Evolutionary conservation across 2,329 filamentous ascomycete genomes (phyloP).

Genomic region (Penicillium sp.): DNA sequence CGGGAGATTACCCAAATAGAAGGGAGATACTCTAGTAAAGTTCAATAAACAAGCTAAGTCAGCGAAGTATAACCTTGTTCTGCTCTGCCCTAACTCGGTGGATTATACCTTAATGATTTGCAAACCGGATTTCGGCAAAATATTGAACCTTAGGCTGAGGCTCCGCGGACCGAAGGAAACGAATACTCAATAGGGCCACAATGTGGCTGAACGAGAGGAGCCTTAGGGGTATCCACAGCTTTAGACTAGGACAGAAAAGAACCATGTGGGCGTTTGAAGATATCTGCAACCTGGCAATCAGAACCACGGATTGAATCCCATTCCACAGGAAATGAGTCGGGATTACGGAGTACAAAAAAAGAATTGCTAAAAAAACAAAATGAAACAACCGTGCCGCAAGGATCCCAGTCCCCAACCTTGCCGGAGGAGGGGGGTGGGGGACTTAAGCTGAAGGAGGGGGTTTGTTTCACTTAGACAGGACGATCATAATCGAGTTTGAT

Average conservation of each 20-base stretch:
- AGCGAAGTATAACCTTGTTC: not conserved
- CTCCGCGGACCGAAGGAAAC: not conserved
- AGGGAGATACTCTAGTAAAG: not conserved
- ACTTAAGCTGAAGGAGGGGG: not conserved
- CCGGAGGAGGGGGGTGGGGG: not conserved
- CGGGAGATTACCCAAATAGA: not conserved
- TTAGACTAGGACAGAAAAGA: not conserved
- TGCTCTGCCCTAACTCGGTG: not conserved
- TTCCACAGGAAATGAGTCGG: not conserved
- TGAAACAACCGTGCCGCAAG: not conserved
- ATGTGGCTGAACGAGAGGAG: not conserved
- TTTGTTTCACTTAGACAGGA: conserved; percentile 5
- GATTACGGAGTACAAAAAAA: no score
- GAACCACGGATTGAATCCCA: not conserved
- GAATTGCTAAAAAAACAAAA: no score
- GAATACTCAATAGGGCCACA: not conserved
- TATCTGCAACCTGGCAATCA: not conserved
- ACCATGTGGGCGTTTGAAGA: conserved; percentile 1
- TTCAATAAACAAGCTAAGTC: not conserved
- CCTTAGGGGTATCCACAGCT: not conserved
- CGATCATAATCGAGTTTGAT: conserved; percentile 1
- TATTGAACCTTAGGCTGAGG: not conserved
- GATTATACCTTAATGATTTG: not conserved
- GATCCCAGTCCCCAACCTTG: not conserved
- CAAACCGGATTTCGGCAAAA: not conserved